Evolutionary conservation across 495 filamentous ascomycete species (phyloP), one percentile per base, ranked within the genome.

Genomic region (Aspergillus ellipticus): DNA sequence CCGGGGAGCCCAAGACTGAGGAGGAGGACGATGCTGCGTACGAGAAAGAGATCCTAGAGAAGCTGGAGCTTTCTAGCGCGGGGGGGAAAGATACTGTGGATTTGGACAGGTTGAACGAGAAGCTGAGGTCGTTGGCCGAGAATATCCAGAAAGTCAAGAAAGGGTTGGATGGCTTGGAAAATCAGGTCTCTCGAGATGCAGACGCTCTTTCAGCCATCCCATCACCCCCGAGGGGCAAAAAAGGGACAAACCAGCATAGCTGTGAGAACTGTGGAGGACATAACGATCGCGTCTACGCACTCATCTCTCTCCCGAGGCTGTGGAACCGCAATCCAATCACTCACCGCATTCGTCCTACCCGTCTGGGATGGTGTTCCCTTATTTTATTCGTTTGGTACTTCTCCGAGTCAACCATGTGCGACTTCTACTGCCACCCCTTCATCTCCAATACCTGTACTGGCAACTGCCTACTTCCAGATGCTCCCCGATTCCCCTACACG

Each of bases 141-240:
- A 83, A 83, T 54, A 88, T 92, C 56, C 78, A 79, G 2, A 82
- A 85, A 20, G 82, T 88, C 19, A 85, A 84, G 56, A 76, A 80
- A 48, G 86, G 85, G 2, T 82, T 91, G 31, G 77, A 83, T 58
- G 75, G 80, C 15, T 71, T 90, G n/a, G 86, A 88, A 69, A 72
- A 80, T 29, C 77, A 82, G 51, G 72, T 89, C 28, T 75, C 73
- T 26, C 70, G 65, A 2, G 70, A 79, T n/a, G 56, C 62, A 6
- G 66, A 66, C 17, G 57, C 55, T 11, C 11, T 59, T 26, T 8
- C 57, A 9, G 59, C 63, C 3, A 55, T 66, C 19, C 54, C 60
- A 20, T 50, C 50, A 2, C 41, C 60, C 42, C 51, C 53, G 39
- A 45, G 42, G 29, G 54, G 58, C 39, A 53, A 20, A 41, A 53